These are phyloP conservation scores for Murraya koenigii DNA, from an alignment of 345 rosid species.

Conservation along the genomic window DNA sequence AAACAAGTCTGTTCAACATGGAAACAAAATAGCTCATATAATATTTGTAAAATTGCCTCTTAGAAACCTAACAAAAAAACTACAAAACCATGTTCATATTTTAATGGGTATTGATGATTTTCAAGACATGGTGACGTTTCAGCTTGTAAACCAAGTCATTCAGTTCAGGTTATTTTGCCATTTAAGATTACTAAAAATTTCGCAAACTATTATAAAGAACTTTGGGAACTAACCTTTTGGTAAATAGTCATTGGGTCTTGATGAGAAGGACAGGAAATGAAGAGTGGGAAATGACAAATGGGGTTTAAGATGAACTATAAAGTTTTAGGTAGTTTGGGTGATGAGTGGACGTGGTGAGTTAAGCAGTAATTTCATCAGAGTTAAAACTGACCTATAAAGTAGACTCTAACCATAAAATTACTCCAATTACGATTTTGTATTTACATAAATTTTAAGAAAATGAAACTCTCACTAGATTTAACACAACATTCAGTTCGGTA, in stretches of 20 bases:
- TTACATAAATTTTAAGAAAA: too few species aligned
- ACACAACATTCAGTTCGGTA: too few species aligned
- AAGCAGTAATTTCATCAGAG: too few species aligned
- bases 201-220: constrained; percentile 31
- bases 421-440: too few species aligned
- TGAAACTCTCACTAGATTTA: too few species aligned
- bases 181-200: constrained; percentile 27
- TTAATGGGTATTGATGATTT: constrained; percentile 39
- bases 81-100: constrained; percentile 28
- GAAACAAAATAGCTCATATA: constrained; percentile 37
- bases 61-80: constrained; percentile 52
- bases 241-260: constrained; percentile 7
- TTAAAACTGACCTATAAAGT: too few species aligned
- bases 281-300: neutral
- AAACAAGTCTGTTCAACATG: constrained; percentile 49
- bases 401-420: too few species aligned
- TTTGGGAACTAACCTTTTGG: constrained; percentile 9
- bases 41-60: constrained; percentile 45
- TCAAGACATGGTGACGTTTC: constrained; percentile 40
- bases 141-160: constrained; percentile 23
- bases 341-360: neutral
- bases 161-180: constrained; percentile 38
- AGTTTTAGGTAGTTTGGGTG: neutral
- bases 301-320: constrained; percentile 1
- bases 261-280: constrained; percentile 14